phyloP scores from a whole-genome alignment of 352 stramenopile species.

The Thraustotheca clavata region DNA sequence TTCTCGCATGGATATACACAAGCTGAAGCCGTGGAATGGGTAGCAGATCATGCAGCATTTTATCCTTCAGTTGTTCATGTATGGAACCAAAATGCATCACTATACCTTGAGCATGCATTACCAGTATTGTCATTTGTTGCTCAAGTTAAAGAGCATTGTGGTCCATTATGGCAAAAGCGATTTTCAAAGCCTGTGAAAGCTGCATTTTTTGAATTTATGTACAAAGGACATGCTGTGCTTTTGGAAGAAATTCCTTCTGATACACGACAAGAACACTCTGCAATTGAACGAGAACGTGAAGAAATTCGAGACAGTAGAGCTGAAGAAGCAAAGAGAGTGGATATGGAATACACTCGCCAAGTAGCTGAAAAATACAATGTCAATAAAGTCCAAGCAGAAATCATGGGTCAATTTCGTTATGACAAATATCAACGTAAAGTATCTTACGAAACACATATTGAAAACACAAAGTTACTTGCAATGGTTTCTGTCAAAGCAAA shows the following conservation, averaged over 20 bases:
- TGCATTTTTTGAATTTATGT: conserved; percentile 70
- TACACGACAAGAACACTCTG: conserved; percentile 28
- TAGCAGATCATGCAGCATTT: conserved; percentile 33
- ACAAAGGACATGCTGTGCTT: conserved; percentile 38
- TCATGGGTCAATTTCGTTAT: not conserved
- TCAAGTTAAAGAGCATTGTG: conserved; percentile 29
- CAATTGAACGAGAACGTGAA: conserved; percentile 15
- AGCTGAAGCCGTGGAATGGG: conserved; percentile 43
- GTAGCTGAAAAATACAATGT: conserved; percentile 8
- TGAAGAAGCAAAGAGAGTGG: not conserved
- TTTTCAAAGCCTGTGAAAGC: conserved; percentile 45
- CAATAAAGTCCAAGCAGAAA: not conserved
- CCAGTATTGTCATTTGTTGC: conserved; percentile 37
- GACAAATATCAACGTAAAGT: not conserved
- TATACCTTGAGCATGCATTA: conserved; percentile 29
- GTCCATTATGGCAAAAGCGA: conserved; percentile 35
- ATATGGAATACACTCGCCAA: not conserved
- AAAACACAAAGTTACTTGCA: not conserved
- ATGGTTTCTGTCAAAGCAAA: not conserved
- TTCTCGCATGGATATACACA: conserved; percentile 45
- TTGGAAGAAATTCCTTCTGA: conserved; percentile 28
- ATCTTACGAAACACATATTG: not conserved
- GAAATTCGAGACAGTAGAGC: not conserved
- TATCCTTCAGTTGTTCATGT: conserved; percentile 44
- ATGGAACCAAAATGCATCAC: conserved; percentile 38